Conservation (phyloP, 306 rosid genomes). For the Medicago ruthenica region DNA sequence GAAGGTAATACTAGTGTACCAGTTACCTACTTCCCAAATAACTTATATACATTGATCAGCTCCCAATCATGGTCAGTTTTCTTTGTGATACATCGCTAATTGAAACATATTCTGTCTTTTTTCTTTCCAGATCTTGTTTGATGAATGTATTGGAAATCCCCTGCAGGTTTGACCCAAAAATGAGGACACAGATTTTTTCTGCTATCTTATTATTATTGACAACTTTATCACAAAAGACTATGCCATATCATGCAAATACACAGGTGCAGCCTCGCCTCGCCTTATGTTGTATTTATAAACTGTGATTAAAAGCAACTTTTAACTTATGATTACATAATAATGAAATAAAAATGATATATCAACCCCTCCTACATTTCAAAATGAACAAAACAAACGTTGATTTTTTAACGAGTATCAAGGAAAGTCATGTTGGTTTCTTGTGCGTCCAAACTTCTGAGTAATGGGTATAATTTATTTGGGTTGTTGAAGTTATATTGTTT, state of each 20-base stretch:
- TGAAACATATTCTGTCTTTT: constrained; percentile 35
- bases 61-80: constrained; percentile 74
- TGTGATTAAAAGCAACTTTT: neutral
- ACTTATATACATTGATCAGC: constrained; percentile 51
- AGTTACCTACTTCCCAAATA: constrained; percentile 61
- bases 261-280: constrained; percentile 55
- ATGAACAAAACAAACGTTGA: constrained; percentile 10
- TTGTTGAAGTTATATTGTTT: neutral
- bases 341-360: constrained; percentile 11
- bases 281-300: neutral
- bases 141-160: constrained; percentile 41
- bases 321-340: constrained; percentile 17
- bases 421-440: neutral
- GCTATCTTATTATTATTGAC: constrained; percentile 66
- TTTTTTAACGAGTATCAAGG: neutral
- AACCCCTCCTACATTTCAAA: constrained; percentile 9
- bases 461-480: neutral
- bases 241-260: constrained; percentile 71
- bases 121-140: constrained; percentile 30
- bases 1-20: constrained; percentile 73
- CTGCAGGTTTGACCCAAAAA: constrained; percentile 76
- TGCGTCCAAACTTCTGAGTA: neutral
- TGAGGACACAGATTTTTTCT: constrained; percentile 64
- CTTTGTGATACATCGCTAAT: constrained; percentile 36
- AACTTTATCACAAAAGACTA: constrained; percentile 70